Evolutionary conservation across 2,329 filamentous ascomycete genomes (phyloP).

Genomic region (Pseudogymnoascus sp.): DNA sequence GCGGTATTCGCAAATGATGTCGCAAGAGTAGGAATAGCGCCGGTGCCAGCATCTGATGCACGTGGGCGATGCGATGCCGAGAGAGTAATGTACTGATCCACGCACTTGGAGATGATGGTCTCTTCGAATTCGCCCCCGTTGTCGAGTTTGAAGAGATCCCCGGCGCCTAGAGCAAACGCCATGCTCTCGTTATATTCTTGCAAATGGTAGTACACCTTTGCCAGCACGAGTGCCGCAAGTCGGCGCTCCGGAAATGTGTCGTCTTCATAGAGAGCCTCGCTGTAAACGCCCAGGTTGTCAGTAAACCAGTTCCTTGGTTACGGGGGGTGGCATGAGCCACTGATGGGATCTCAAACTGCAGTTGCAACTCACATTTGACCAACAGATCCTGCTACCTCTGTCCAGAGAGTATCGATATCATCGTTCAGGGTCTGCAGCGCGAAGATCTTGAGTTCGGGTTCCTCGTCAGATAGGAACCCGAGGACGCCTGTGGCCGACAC

Average conservation of each 20-base stretch:
- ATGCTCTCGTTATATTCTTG: slow-evolving; percentile 99
- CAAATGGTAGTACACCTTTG: slow-evolving; percentile 98
- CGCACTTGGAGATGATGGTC: slow-evolving; percentile 96
- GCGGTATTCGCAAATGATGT: slow-evolving; percentile 66
- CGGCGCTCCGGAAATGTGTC: slow-evolving; percentile 88
- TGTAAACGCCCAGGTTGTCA: slow-evolving; percentile 33
- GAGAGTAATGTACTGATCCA: slow-evolving; percentile 92
- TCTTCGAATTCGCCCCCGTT: slow-evolving; percentile 92
- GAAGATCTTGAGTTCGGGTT: slow-evolving; percentile 88
- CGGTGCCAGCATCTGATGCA: slow-evolving; percentile 46
- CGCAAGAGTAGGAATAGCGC: slow-evolving; percentile 47
- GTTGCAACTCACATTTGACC: slow-evolving; percentile 70
- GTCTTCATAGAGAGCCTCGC: slow-evolving; percentile 96
- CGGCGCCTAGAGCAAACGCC: slow-evolving; percentile 91
- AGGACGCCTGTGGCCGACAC: slow-evolving; percentile 91
- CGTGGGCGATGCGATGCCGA: slow-evolving; percentile 41
- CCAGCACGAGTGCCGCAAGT: slow-evolving; percentile 85
- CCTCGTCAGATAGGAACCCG: slow-evolving; percentile 90
- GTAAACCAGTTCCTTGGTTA: background rate
- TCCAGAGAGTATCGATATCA: slow-evolving; percentile 95
- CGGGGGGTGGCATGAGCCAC: background rate
- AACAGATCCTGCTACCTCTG: slow-evolving; percentile 85
- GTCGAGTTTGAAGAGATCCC: slow-evolving; percentile 90
- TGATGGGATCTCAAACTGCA: background rate
- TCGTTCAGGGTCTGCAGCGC: slow-evolving; percentile 92